Evolutionary conservation across 805 yeast genomes (phyloP), one percentile per base, ranked within the genome.

Genomic region (Jamesozyma piceae): DNA sequence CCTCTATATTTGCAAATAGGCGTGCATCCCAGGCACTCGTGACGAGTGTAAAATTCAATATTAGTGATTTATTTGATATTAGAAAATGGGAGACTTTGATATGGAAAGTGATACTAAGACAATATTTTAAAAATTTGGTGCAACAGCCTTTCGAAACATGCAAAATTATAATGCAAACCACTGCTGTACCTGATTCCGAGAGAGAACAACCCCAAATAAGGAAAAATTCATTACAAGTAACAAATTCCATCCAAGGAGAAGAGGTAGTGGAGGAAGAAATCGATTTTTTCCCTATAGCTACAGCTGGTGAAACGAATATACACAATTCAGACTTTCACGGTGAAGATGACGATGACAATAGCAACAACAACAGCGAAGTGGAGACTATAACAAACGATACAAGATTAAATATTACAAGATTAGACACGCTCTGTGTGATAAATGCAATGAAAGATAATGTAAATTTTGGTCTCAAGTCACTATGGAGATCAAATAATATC

Each of bases 131-230:
- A 46, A 77, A 80, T 36, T 60, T 87, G 27, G 57, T 84, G 8
- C 74, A 85, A 17, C 97, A 92, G 62, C 97, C 98, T 2, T 80
- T 89, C 61, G 97, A 90, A 52, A 82, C 85, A 15, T 76, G 84
- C 4, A 71, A 90, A 43, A 69, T 86, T 49, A 68, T 89, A 22
- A 64, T 88, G 43, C 97, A 92, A 61, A 82, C 34, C 14, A 26
- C 40, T 8, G 29, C 39, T 6, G 31, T 38, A 15, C 17, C 39
- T 9, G n/a, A 18, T 8, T 18, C 18, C 9, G 20, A 18, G 18
- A 28, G n/a, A n/a, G 21, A 5, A 29, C 9, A 21, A 20, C 20
- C n/a, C 15, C 18, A 3, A n/a, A 19, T 14, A 21, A 24, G 28
- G 21, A 14, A 20, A 15, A 5, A 19, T 34, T 17, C 31, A 14